Conservation (phyloP, 177 flowering plant species). For the Vitis hybrid region DNA sequence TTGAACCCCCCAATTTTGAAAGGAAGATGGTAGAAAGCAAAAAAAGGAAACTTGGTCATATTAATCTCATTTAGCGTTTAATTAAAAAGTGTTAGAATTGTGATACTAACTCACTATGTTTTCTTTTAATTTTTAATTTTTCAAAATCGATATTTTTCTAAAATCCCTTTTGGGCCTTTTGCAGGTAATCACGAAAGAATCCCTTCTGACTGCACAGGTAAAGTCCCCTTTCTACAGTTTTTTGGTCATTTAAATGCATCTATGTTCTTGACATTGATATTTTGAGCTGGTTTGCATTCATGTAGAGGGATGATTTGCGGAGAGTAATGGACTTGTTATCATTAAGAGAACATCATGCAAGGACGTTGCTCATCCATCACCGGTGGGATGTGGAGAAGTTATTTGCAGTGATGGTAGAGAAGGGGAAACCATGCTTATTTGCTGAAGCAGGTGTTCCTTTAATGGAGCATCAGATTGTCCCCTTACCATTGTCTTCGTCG, state of each 20-base stretch:
- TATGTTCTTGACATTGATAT: not conserved
- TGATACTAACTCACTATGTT: not conserved
- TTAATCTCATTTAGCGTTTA: no score
- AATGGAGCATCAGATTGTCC: slow-evolving; percentile 29
- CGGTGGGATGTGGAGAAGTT: slow-evolving; percentile 84
- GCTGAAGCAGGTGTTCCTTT: slow-evolving; percentile 67
- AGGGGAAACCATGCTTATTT: slow-evolving; percentile 65
- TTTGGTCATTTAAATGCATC: not conserved
- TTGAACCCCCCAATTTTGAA: no score
- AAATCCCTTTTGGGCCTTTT: slow-evolving; percentile 7
- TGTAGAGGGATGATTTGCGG: slow-evolving; percentile 65
- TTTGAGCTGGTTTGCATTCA: slow-evolving; percentile 1
- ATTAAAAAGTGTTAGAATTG: not conserved
- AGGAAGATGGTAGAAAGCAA: no score
- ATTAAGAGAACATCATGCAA: slow-evolving; percentile 71
- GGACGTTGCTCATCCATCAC: slow-evolving; percentile 75
- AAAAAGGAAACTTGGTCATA: no score
- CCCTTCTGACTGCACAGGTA: slow-evolving; percentile 80
- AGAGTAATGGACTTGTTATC: slow-evolving; percentile 70
- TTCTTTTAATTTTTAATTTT: not conserved
- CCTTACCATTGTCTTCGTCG: slow-evolving; percentile 23
- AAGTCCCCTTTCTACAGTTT: not conserved
- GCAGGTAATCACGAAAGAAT: slow-evolving; percentile 79
- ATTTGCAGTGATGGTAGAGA: slow-evolving; percentile 69
- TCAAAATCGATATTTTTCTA: not conserved